Evolutionary conservation across 108 stramenopile species (phyloP).

Genomic region (Epipyxis sp.): DNA sequence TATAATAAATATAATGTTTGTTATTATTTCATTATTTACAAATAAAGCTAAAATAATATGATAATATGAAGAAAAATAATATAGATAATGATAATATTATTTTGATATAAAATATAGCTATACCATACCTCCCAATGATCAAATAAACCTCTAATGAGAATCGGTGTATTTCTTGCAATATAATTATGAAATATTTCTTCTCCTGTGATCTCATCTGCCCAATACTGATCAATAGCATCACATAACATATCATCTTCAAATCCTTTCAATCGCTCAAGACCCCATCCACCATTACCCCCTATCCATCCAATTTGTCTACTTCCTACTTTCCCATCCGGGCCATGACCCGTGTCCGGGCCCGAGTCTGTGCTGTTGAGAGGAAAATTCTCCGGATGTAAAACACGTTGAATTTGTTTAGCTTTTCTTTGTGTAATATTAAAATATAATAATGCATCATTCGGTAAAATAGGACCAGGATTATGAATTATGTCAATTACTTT

Average conservation of each 20-base stretch:
- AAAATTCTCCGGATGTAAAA: constrained; percentile 26
- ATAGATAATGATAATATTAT: too few species aligned
- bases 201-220: constrained; percentile 19
- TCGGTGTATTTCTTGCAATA: constrained; percentile 3
- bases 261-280: neutral
- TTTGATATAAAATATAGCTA: too few species aligned
- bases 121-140: too few species aligned
- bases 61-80: too few species aligned
- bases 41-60: too few species aligned
- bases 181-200: constrained; percentile 29
- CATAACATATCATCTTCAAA: constrained; percentile 16
- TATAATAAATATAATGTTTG: too few species aligned
- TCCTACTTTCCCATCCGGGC: neutral
- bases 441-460: neutral
- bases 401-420: constrained; percentile 1
- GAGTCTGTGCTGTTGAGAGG: neutral
- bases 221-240: constrained; percentile 19
- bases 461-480: constrained; percentile 13
- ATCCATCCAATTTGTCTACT: neutral
- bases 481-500: neutral
- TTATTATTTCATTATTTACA: too few species aligned
- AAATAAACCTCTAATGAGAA: constrained; percentile 16
- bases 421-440: constrained; percentile 1
- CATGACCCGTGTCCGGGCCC: too few species aligned
- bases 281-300: constrained; percentile 12